phyloP scores from a whole-genome alignment of 257 asterid genomes.

The Primulina eburnea region DNA sequence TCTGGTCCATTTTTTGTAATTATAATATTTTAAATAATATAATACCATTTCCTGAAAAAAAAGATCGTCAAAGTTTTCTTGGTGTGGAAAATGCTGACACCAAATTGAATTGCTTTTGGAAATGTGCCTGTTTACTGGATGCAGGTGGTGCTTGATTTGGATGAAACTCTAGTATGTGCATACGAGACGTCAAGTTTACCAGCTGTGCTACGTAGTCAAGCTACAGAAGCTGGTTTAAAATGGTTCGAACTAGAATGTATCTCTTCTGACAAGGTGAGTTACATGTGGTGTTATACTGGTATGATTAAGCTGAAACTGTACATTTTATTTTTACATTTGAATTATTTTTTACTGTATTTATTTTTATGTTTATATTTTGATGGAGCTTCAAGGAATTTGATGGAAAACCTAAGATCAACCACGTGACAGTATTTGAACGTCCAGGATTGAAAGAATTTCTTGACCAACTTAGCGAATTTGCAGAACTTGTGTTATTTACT shows the following conservation, averaged over 20 bases:
- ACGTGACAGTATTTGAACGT: conserved; percentile 93
- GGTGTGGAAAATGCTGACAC: neutral
- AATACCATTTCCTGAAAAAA: too few relatives aligned
- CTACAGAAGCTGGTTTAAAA: conserved; percentile 80
- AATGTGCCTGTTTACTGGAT: conserved; percentile 24
- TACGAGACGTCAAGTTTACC: conserved; percentile 85
- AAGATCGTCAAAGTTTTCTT: neutral
- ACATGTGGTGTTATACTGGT: conserved; percentile 9
- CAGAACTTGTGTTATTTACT: conserved; percentile 82
- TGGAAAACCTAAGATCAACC: conserved; percentile 83
- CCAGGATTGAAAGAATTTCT: conserved; percentile 83
- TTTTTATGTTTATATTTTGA: conserved; percentile 13
- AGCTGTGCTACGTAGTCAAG: conserved; percentile 60
- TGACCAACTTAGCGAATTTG: conserved; percentile 75
- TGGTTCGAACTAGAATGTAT: conserved; percentile 82
- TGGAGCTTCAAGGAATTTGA: conserved; percentile 56
- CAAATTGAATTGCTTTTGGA: conserved; percentile 3
- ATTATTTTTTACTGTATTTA: neutral
- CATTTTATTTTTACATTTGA: neutral
- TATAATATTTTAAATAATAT: too few relatives aligned
- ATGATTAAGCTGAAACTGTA: neutral
- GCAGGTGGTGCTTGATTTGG: conserved; percentile 94
- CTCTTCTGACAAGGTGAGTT: conserved; percentile 60
- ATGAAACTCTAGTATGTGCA: conserved; percentile 89
- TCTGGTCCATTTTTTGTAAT: too few relatives aligned